A percentile compares a stretch with the other conserved stretches of the same genome.
These are phyloP conservation scores for Leptographium flavum DNA, from an alignment of 2,329 filamentous ascomycete genomes.

Conservation along the genomic window DNA sequence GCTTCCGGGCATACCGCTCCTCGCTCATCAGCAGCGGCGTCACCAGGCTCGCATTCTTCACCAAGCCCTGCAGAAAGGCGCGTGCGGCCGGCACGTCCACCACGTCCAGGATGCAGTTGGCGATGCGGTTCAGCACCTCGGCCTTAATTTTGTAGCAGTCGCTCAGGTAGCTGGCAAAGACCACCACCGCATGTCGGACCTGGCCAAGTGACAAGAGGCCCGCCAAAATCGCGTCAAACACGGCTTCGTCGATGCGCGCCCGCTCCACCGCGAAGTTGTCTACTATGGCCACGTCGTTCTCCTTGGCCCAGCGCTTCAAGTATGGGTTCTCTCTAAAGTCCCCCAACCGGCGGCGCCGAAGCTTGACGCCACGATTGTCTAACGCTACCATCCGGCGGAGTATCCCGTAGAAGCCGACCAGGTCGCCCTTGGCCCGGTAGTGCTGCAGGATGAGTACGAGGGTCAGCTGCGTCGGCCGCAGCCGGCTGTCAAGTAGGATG, in stretches of 20 bases:
- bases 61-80: conserved; percentile 19
- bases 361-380: conserved; percentile 24
- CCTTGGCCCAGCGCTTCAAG: conserved; percentile 15
- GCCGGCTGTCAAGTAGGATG: conserved; percentile 27
- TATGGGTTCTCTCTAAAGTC: conserved; percentile 9
- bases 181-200: conserved; percentile 26
- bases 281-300: conserved; percentile 11
- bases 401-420: conserved; percentile 27
- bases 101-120: conserved; percentile 26
- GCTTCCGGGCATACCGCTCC: conserved; percentile 1
- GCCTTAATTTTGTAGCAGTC: conserved; percentile 22
- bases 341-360: conserved; percentile 13
- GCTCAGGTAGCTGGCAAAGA: conserved; percentile 19
- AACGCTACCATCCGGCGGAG: conserved; percentile 31
- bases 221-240: conserved; percentile 31
- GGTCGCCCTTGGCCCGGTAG: conserved; percentile 27
- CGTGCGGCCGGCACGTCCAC: conserved; percentile 22
- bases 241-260: conserved; percentile 20
- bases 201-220: conserved; percentile 33
- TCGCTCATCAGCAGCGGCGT: conserved; percentile 7
- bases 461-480: conserved; percentile 34
- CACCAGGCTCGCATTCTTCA: conserved; percentile 14
- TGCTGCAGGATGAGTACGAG: conserved; percentile 35
- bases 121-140: conserved; percentile 23
- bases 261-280: conserved; percentile 26